phyloP scores from a whole-genome alignment of 1,139 yeast genomes.

The Scheffersomyces illinoinensis region DNA sequence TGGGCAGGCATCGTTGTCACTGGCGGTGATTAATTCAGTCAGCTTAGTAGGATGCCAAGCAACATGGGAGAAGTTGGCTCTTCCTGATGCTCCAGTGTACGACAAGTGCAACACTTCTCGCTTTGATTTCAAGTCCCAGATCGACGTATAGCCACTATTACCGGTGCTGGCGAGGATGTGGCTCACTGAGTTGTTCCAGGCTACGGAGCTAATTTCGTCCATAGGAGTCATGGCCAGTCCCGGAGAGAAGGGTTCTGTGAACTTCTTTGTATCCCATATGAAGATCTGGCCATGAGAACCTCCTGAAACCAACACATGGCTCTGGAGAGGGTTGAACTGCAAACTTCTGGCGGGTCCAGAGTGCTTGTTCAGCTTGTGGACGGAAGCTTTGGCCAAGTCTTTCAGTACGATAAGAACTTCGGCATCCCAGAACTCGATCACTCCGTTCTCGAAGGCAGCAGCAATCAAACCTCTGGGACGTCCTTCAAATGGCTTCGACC shows the following conservation, averaged over 20 bases:
- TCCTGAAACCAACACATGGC: constrained; percentile 78
- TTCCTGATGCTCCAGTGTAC: constrained; percentile 55
- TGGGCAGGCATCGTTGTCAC: constrained; percentile 79
- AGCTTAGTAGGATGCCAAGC: constrained; percentile 87
- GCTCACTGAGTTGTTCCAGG: constrained; percentile 86
- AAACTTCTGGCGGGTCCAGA: constrained; percentile 71
- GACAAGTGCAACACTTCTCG: constrained; percentile 86
- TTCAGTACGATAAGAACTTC: constrained; percentile 42
- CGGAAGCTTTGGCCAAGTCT: constrained; percentile 42
- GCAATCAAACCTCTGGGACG: constrained; percentile 65
- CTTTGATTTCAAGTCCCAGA: constrained; percentile 90
- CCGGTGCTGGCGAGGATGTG: constrained; percentile 94
- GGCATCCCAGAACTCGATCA: constrained; percentile 75
- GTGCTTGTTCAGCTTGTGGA: constrained; percentile 58
- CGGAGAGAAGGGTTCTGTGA: constrained; percentile 65
- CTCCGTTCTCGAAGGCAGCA: constrained; percentile 87
- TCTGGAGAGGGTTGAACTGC: constrained; percentile 75
- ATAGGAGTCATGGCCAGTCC: constrained; percentile 80
- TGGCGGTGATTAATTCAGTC: constrained; percentile 85
- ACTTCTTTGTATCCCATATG: constrained; percentile 81
- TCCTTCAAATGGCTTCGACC: constrained; percentile 70
- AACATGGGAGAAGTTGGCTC: constrained; percentile 66
- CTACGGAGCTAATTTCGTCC: constrained; percentile 78
- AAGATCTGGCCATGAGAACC: constrained; percentile 84
- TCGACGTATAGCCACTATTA: constrained; percentile 77